Evolutionary conservation across 352 stramenopile genomes (phyloP), one percentile per base, ranked within the genome.

Genomic region (Phytophthora uliginosa): DNA sequence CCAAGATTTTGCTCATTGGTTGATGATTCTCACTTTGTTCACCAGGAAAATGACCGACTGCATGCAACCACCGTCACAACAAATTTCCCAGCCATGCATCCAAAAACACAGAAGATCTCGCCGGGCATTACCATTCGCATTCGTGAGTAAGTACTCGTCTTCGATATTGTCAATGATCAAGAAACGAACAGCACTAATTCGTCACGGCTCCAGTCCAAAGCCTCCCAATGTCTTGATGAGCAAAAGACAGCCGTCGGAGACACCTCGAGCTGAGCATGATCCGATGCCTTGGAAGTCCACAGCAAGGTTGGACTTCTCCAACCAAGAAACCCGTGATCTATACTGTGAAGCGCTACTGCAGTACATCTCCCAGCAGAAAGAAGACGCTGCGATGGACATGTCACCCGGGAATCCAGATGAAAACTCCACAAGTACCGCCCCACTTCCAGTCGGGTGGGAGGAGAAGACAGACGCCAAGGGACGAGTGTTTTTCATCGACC

Each of bases 71-170:
- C 83, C 0, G 83, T 79, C 17, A 88, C 74, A 26, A 95, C 88
- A 17, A 94, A 93, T 59, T 95, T 94, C 47, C 86, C 88, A 20
- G 88, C 84, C 9, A 94, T 95, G 88, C 88, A 94, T 53, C 86
- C 86, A n/a, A 77, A 77, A 28, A 94, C 88, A 2, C 83, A 91
- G 50, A 86, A 82, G 59, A 95, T 93, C 55, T 91, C 83, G 7
- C 76, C 81, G 5, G 73, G 70, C 12, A 88, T 79, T 36, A 58
- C 60, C n/a, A 91, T 92, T 65, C 84, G 84, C 60, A 93, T 93
- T 66, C 86, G 83, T 13, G 88, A 84, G 86, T 93, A 66, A 66
- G 85, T 84, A 15, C 26, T 13, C 15, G 7, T 45, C 7, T 7
- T 66, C 5, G 51, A 7, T 22, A n/a, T 18, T 53, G 38, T 22